A percentile compares a stretch with the other conserved stretches of the same genome.
These are phyloP conservation scores for Exobasidium cylindrosporum DNA, from an alignment of 1,284 basidiomycete genomes.

Conservation along the genomic window DNA sequence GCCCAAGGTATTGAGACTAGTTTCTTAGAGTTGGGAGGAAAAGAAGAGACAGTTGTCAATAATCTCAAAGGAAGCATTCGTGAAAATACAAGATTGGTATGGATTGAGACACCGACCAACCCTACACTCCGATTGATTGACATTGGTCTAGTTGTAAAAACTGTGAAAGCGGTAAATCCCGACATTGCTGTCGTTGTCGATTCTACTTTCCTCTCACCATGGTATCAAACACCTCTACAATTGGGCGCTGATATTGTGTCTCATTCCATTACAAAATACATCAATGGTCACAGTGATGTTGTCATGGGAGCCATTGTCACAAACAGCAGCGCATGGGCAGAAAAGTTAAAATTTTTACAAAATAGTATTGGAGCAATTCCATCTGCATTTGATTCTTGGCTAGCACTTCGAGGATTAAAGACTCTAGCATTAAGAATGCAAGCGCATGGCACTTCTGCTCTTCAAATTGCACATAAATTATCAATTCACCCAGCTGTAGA, in stretches of 20 bases:
- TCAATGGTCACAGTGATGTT: slow-evolving; percentile 83
- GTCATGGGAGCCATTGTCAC: slow-evolving; percentile 47
- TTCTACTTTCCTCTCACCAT: slow-evolving; percentile 70
- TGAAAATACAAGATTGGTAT: slow-evolving; percentile 76
- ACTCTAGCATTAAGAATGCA: slow-evolving; percentile 68
- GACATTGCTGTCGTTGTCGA: slow-evolving; percentile 41
- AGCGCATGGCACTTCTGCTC: slow-evolving; percentile 78
- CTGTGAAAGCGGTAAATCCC: slow-evolving; percentile 65
- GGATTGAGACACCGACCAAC: slow-evolving; percentile 94
- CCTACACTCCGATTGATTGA: slow-evolving; percentile 85
- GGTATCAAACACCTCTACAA: slow-evolving; percentile 81
- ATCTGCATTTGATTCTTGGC: slow-evolving; percentile 83
- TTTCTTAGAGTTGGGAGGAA: slow-evolving; percentile 70
- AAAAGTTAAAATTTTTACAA: slow-evolving; percentile 71
- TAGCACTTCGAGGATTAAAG: slow-evolving; percentile 86
- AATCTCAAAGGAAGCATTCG: slow-evolving; percentile 65
- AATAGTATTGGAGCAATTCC: slow-evolving; percentile 86
- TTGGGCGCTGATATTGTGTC: slow-evolving; percentile 79
- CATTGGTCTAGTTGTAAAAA: slow-evolving; percentile 65
- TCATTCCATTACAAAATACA: slow-evolving; percentile 72
- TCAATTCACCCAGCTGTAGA: slow-evolving; percentile 63
- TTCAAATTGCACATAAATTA: slow-evolving; percentile 71
- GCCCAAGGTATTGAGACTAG: slow-evolving; percentile 73
- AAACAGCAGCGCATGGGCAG: slow-evolving; percentile 37
- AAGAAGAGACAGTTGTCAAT: slow-evolving; percentile 60